Evolutionary conservation across 768 basidiomycete species (phyloP), one percentile per base, ranked within the genome.

Genomic region (Daedaleopsis sinensis): DNA sequence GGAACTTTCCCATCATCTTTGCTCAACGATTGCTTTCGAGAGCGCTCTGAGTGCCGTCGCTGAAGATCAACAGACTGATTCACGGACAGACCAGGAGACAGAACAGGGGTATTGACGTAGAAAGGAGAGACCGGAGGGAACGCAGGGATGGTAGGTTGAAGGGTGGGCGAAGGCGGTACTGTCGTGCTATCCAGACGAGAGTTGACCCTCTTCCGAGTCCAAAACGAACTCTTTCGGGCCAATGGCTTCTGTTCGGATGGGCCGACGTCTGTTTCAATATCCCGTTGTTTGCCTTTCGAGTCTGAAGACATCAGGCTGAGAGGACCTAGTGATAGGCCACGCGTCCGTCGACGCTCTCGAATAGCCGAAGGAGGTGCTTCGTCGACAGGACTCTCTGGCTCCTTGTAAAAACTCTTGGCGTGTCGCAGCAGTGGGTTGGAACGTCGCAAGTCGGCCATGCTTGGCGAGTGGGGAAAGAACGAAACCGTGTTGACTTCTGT

Each of bases 191-290:
- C 60, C 2, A 68, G 58, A 1, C 63, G 69, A 10, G 72, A 69
- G 23, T 71, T 64, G 16, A 72, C 62, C 59, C 83, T 79, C 73
- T 79, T 86, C 60, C 83, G 81, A 1, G 72, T 72, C 88, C 89
- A 91, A 67, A 90, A 90, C 7, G 90, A 91, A 11, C 84, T 68
- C 70, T 84, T 85, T 53, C 87, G 83, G 12, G 80, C 73, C 36
- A 88, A 63, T 5, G 78, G 67, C 43, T 79, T 82, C 8, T 79
- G 71, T 19, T 74, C 62, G 7, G 70, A 72, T 6, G 73, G 59
- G 27, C 54, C 62, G 32, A 65, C 43, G 64, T 71, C 62, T 19
- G 62, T 65, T 43, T 73, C 75, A 19, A 72, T 71, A 48, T 79
- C 78, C 54, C 79, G 78, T n/a, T 74, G 77, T 59, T 82, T 84